These are phyloP conservation scores for Hydrangea macrophylla DNA, from an alignment of 148 eudicot genomes.

Conservation along the genomic window DNA sequence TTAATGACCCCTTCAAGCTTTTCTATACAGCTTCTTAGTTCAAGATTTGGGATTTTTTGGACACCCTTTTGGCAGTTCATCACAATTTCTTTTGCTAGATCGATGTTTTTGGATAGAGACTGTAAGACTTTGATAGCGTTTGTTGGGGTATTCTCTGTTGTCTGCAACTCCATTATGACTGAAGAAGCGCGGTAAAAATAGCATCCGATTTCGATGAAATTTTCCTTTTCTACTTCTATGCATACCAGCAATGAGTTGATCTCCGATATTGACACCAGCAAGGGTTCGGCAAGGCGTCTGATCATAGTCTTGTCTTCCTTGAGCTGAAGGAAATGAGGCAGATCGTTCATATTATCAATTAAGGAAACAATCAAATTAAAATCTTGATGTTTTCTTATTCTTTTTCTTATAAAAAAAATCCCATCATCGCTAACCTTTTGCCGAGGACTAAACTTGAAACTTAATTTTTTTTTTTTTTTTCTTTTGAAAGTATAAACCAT, in stretches of 20 bases:
- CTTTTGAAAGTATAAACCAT: neutral
- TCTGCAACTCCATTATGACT: constrained; percentile 52
- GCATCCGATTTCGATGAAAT: constrained; percentile 51
- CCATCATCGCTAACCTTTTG: neutral
- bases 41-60: constrained; percentile 18
- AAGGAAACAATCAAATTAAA: neutral
- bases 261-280: constrained; percentile 51
- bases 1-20: constrained; percentile 54
- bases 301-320: constrained; percentile 24
- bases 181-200: constrained; percentile 53
- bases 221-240: constrained; percentile 34
- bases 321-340: constrained; percentile 26
- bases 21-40: constrained; percentile 27
- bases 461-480: neutral
- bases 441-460: neutral
- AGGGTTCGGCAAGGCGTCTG: constrained; percentile 28
- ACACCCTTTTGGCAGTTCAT: constrained; percentile 20
- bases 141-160: constrained; percentile 26
- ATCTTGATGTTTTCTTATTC: neutral
- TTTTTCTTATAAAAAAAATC: neutral
- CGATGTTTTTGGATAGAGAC: constrained; percentile 40
- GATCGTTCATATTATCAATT: neutral
- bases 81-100: constrained; percentile 38
- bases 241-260: constrained; percentile 29
- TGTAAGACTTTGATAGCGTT: constrained; percentile 29